phyloP scores from a whole-genome alignment of 2,329 filamentous ascomycete genomes.

The Hymenoscyphus linearis region DNA sequence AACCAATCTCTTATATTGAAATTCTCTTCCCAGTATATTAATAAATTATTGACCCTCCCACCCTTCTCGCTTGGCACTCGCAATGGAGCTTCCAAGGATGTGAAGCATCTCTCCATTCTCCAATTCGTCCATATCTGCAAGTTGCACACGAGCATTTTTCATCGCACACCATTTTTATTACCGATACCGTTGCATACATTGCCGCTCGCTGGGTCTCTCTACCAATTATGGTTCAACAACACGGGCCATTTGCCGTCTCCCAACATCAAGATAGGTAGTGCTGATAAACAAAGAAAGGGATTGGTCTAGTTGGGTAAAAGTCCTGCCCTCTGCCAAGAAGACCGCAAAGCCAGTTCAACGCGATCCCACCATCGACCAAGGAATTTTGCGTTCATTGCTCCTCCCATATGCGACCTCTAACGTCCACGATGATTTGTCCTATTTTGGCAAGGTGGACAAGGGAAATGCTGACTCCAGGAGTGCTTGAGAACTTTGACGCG shows the following conservation, averaged over 20 bases:
- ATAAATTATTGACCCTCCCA: not conserved
- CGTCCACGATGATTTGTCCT: not conserved
- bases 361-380: not conserved
- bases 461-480: constrained; percentile 50
- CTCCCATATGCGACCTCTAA: not conserved
- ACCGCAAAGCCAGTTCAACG: not conserved
- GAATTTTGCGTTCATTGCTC: not conserved
- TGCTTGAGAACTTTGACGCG: constrained; percentile 60
- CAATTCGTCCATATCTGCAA: not conserved
- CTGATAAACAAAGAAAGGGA: not conserved
- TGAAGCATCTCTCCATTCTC: not conserved
- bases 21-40: too few relatives aligned
- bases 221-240: not conserved
- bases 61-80: not conserved
- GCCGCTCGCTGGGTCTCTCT: not conserved
- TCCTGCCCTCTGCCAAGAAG: not conserved
- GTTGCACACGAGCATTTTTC: not conserved
- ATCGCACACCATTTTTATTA: not conserved
- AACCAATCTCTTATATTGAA: not conserved
- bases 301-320: not conserved
- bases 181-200: not conserved
- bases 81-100: not conserved
- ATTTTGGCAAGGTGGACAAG: constrained; percentile 45
- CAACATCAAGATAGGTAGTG: not conserved
- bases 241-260: not conserved